These are phyloP conservation scores for Parastagonospora avenae DNA, from an alignment of 2,329 filamentous ascomycete genomes.

Conservation along the genomic window DNA sequence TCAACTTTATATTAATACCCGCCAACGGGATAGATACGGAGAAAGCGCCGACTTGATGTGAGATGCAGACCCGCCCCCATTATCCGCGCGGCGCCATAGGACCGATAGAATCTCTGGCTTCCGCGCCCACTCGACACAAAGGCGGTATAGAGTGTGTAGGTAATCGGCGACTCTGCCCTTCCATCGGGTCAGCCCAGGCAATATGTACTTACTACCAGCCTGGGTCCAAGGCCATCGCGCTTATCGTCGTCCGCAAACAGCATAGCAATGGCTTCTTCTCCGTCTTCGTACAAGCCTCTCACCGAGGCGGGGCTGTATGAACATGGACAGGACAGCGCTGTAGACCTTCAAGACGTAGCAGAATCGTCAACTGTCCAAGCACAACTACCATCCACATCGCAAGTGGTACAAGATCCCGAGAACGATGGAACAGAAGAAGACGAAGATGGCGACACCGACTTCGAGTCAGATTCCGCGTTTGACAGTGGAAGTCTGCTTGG, in stretches of 20 bases:
- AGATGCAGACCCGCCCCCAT: no score
- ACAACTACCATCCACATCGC: neutral
- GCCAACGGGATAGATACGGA: no score
- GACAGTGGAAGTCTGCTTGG: conserved; percentile 44
- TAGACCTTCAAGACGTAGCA: conserved; percentile 19
- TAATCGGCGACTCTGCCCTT: no score
- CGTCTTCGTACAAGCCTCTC: conserved; percentile 13
- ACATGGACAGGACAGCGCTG: conserved; percentile 27
- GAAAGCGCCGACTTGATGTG: no score
- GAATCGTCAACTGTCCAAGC: conserved; percentile 4
- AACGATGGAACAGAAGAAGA: conserved; percentile 2
- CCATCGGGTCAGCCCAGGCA: no score
- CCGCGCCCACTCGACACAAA: no score
- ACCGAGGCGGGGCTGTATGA: conserved; percentile 19
- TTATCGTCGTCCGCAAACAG: neutral
- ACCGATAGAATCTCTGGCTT: no score
- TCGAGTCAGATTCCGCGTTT: conserved; percentile 41
- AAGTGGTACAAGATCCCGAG: neutral
- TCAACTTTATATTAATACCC: no score
- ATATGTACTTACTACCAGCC: neutral
- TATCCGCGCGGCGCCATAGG: no score
- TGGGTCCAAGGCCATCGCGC: neutral
- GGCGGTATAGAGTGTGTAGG: no score
- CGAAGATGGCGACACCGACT: conserved; percentile 14
- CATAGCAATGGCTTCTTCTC: conserved; percentile 12